Evolutionary conservation across 1,139 yeast species (phyloP), one percentile per base, ranked within the genome.

Genomic region (Entelexis sorbosivorans): DNA sequence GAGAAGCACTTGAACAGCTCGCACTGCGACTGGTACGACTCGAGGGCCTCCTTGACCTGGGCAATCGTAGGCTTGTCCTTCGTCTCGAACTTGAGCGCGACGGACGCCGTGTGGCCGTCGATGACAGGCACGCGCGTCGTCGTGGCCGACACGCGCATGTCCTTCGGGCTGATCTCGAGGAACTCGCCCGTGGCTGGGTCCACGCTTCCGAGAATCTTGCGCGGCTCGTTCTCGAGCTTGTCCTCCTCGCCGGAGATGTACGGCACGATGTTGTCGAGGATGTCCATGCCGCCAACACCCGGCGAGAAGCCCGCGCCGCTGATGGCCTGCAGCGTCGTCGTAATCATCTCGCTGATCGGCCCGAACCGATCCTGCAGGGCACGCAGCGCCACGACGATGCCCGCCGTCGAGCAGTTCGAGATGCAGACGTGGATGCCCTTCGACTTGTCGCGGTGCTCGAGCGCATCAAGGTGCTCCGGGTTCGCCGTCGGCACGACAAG

Each of bases 241-340:
- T 93, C 99, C 71, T 91, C 99, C 71, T 91, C 99, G 48, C 98
- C 96, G 56, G 91, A 76, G 64, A 91, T 91, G 74, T 73, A 89
- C 46, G 99, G 99, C 52, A 91, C 87, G 60, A 91, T 76, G 71
- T 91, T 91, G 71, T 91, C 99, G 63, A 91, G 75, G 50, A 91
- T 81, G 65, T 91, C 97, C 70, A 91, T 89, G 56, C 95, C 93
- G 28, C 96, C 79, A 50, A 89, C 95, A 66, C 99, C 99, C 44
- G 99, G 99, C 14, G 96, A 85, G 69, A 86, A 91, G 2, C 99
- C 99, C 28, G 95, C 98, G 60, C 99, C 99, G 9, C 97, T 88
- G 58, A 91, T 86, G 43, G 98, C 98, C 69, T 91, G 99, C 69
- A 91, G 70, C 17, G 98, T 91, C 53, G 97, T 88, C 49, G 95